Base-by-base conservation (phyloP, 495 filamentous ascomycete genomes). In the Aspergillus affinis region DNA sequence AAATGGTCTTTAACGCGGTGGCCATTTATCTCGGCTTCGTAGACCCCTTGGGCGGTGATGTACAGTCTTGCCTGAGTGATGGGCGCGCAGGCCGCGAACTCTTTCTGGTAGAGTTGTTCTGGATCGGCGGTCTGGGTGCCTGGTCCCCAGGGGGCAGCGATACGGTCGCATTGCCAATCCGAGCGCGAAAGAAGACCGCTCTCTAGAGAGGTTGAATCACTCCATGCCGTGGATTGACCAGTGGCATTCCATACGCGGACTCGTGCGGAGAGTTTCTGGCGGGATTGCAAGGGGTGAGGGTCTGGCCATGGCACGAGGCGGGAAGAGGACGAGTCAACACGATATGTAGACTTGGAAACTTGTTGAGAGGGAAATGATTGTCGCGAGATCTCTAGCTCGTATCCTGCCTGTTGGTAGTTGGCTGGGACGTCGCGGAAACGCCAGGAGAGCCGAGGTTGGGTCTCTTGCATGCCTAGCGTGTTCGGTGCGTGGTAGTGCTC, bases 41-140 rank as follows among this genome's bases (percentile, higher is more conserved):
- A 82, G 8, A 82, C 12, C 7, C 80, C 80, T 27, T 75, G 63
- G 0, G 76, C 68, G 0, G 80, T 82, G 41, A 77, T 73, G 51
- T 82, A 83, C 0, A 83, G 60, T 2, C 71, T 59, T 4, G 73
- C 72, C 17, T 44, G 48, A 6, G 27, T 10, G 13, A 30, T 15
- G 8, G 44, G 2, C 7, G 15, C 9, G 9, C 15, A 44, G 9
- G 48, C n/a, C 2, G 44, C 3, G 19, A 57, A 57, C 3, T 45
- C 44, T 15, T 48, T 48, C 21, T 44, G 54, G 20, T 48, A 57
- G 18, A 48, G 45, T 27, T 54, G 44, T 32, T 54, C 51, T 1
- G 58, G 51, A 5, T 41, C 41, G 2, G 58, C 41, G 17, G 29
- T 21, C 10, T 20, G 7, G 9, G 52, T 44, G 12, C 23, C 46